Conservation (phyloP, 345 rosid genomes). For the Euphorbia lathyris region DNA sequence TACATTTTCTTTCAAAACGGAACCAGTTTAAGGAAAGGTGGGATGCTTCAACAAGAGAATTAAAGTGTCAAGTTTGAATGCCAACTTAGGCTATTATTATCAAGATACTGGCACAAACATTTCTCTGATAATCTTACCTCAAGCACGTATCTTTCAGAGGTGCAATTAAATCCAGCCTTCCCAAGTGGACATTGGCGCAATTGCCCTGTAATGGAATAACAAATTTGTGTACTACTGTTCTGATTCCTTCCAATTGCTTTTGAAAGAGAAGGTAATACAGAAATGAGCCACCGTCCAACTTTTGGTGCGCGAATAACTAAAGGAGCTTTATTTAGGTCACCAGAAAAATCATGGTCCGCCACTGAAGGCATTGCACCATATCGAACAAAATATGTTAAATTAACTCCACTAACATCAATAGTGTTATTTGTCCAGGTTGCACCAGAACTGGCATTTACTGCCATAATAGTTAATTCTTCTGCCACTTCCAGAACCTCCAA, state of each 20-base stretch:
- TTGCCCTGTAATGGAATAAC: slow-evolving; percentile 67
- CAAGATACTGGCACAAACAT: not conserved
- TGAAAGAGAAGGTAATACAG: slow-evolving; percentile 42
- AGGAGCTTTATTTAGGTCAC: slow-evolving; percentile 48
- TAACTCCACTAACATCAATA: slow-evolving; percentile 26
- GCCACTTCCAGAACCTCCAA: slow-evolving; percentile 56
- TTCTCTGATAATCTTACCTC: slow-evolving; percentile 44
- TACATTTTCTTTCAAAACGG: slow-evolving; percentile 1
- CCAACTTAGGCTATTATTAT: not conserved
- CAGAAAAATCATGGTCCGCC: slow-evolving; percentile 66
- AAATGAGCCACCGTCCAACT: slow-evolving; percentile 80
- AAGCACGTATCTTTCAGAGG: slow-evolving; percentile 55
- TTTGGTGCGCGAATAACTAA: slow-evolving; percentile 61
- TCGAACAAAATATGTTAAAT: slow-evolving; percentile 62
- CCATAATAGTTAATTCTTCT: slow-evolving; percentile 55
- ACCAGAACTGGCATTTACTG: slow-evolving; percentile 33
- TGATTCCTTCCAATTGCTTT: slow-evolving; percentile 35
- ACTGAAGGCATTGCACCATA: slow-evolving; percentile 74
- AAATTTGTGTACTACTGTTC: slow-evolving; percentile 35
- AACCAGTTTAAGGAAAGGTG: not conserved
- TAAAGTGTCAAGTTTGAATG: not conserved
- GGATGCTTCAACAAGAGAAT: not conserved
- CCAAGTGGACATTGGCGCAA: slow-evolving; percentile 65
- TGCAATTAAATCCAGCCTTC: slow-evolving; percentile 79
- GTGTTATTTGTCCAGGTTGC: slow-evolving; percentile 33